phyloP scores from a whole-genome alignment of 2,329 filamentous ascomycete genomes.

The Arthrobotrys megalospora region DNA sequence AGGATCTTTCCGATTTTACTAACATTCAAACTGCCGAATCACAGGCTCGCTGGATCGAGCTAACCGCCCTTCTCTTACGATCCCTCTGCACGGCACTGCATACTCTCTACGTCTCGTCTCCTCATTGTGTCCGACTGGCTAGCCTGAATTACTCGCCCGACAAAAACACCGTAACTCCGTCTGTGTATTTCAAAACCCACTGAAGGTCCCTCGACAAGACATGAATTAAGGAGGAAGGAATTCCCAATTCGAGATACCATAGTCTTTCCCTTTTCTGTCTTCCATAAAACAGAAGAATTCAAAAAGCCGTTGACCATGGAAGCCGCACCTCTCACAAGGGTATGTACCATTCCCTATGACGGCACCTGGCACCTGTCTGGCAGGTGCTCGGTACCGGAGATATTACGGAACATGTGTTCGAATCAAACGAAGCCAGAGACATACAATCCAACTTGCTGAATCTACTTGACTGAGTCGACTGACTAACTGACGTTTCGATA shows the following conservation, averaged over 20 bases:
- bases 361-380: slow-evolving; percentile 8
- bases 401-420: slow-evolving; percentile 35
- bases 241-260: slow-evolving; percentile 50
- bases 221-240: slow-evolving; percentile 61
- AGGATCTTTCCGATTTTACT: slow-evolving; percentile 34
- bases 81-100: slow-evolving; percentile 39
- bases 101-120: slow-evolving; percentile 37
- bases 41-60: slow-evolving; percentile 60
- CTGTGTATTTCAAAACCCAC: neutral
- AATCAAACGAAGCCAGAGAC: slow-evolving; percentile 5
- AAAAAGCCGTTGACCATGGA: slow-evolving; percentile 53
- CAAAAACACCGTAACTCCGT: slow-evolving; percentile 28
- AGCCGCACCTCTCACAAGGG: slow-evolving; percentile 60
- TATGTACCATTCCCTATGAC: slow-evolving; percentile 41
- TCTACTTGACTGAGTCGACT: slow-evolving; percentile 1
- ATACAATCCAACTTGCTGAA: neutral
- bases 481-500: slow-evolving; percentile 31
- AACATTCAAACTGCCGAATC: slow-evolving; percentile 22
- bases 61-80: slow-evolving; percentile 40
- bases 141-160: slow-evolving; percentile 19
- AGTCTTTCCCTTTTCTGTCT: slow-evolving; percentile 15
- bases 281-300: slow-evolving; percentile 17
- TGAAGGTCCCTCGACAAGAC: slow-evolving; percentile 29
- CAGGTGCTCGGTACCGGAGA: slow-evolving; percentile 33
- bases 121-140: slow-evolving; percentile 8